A percentile compares a stretch with the other conserved stretches of the same genome.
Conservation (phyloP, 2,329 filamentous ascomycete genomes). For the Gnomoniopsis smithogilvyi region DNA sequence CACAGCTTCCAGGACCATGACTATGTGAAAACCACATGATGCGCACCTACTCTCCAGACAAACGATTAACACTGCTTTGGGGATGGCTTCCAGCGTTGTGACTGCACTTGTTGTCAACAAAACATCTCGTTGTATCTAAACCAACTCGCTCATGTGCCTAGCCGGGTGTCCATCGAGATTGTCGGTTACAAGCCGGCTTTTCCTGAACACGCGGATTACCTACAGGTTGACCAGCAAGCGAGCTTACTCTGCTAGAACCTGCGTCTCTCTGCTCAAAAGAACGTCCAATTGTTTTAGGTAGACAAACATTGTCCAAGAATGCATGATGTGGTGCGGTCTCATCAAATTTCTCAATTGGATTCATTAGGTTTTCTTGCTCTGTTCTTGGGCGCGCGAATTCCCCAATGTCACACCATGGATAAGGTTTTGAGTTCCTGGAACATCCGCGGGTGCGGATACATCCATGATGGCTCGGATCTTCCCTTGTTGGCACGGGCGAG, state of each 20-base stretch:
- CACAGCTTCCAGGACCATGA: neutral
- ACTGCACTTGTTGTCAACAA: no score
- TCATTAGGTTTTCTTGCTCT: neutral
- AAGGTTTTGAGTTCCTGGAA: constrained; percentile 8
- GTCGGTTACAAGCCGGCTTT: no score
- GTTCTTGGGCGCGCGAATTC: neutral
- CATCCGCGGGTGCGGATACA: constrained; percentile 5
- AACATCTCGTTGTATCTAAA: no score
- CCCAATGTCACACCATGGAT: neutral
- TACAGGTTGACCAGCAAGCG: no score
- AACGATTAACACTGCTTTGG: no score
- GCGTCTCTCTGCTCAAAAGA: neutral
- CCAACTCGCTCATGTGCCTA: no score
- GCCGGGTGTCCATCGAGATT: no score
- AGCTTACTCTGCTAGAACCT: no score
- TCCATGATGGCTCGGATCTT: constrained; percentile 15
- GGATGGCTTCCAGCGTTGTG: no score
- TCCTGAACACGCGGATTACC: no score
- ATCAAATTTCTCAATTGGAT: neutral
- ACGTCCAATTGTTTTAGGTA: neutral
- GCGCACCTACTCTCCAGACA: neutral
- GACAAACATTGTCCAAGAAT: neutral
- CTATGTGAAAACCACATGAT: neutral
- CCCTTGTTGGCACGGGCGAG: constrained; percentile 5
- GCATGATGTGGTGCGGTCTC: neutral